These are phyloP conservation scores for Eutrema yunnanense DNA, from an alignment of 345 rosid species.

Conservation along the genomic window DNA sequence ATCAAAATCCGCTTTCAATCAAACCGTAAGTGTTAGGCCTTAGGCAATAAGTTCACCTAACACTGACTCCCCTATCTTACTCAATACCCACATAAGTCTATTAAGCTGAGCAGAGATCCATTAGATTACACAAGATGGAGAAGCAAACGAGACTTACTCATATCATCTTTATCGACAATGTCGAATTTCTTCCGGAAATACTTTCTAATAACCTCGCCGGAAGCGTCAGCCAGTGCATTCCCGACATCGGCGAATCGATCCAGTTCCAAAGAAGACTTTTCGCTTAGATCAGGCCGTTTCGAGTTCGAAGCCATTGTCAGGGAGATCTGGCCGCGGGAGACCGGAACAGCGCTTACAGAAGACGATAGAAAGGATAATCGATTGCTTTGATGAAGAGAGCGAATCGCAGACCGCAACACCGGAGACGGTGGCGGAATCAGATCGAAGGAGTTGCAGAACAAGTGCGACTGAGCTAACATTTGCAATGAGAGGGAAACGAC, in stretches of 20 bases:
- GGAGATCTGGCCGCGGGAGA: slow-evolving; percentile 4
- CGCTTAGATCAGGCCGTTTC: slow-evolving; percentile 9
- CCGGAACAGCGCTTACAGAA: background rate
- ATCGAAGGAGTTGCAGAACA: slow-evolving; percentile 2
- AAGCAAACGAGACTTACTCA: slow-evolving; percentile 40
- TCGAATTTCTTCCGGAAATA: slow-evolving; percentile 82
- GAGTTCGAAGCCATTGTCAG: slow-evolving; percentile 37
- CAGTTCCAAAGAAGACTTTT: slow-evolving; percentile 11
- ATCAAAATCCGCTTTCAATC: background rate
- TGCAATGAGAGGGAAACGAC: background rate
- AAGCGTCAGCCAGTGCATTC: slow-evolving; percentile 71
- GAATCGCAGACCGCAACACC: slow-evolving; percentile 14
- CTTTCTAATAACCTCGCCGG: slow-evolving; percentile 75
- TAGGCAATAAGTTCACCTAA: background rate
- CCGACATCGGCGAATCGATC: slow-evolving; percentile 53
- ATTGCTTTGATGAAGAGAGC: background rate
- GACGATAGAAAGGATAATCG: background rate
- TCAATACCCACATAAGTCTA: background rate
- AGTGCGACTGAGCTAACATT: slow-evolving; percentile 27
- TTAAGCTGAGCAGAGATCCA: background rate
- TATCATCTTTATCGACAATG: slow-evolving; percentile 73
- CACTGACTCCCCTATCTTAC: background rate
- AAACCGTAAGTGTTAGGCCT: too few species aligned
- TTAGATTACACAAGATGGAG: background rate
- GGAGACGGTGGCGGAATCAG: slow-evolving; percentile 25